Conservation (phyloP, 768 basidiomycete genomes). For the Termitomyces sp. region DNA sequence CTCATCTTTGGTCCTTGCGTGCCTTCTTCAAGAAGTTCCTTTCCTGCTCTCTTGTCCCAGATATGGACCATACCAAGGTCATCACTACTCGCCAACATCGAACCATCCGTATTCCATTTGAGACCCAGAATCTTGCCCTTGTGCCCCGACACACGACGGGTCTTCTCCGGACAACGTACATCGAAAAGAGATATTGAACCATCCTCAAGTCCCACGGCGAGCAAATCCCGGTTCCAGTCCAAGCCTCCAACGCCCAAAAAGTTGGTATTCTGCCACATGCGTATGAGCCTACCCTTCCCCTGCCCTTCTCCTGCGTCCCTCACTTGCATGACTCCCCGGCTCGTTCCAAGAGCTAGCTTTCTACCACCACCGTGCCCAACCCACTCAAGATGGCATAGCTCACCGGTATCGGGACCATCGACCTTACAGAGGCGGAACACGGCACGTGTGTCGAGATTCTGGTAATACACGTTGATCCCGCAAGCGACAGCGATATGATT, state of each 20-base stretch:
- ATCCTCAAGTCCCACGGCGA: constrained; percentile 58
- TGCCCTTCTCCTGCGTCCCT: constrained; percentile 39
- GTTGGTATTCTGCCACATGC: constrained; percentile 34
- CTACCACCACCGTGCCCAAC: constrained; percentile 32
- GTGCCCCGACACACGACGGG: constrained; percentile 35
- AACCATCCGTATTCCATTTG: constrained; percentile 70
- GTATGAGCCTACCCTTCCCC: constrained; percentile 28
- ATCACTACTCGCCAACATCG: constrained; percentile 78
- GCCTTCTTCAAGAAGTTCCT: constrained; percentile 21
- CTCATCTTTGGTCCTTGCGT: constrained; percentile 63
- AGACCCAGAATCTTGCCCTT: constrained; percentile 72
- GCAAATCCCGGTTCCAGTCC: constrained; percentile 54
- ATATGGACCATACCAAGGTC: constrained; percentile 83
- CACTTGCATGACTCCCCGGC: constrained; percentile 42
- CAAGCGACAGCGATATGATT: constrained; percentile 64
- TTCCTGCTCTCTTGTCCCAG: constrained; percentile 58
- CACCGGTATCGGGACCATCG: constrained; percentile 21
- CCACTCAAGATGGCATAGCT: constrained; percentile 48
- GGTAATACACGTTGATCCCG: constrained; percentile 52
- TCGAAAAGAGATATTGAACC: constrained; percentile 66
- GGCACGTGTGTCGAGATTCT: constrained; percentile 49
- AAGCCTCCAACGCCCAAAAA: constrained; percentile 24
- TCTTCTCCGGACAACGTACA: constrained; percentile 37
- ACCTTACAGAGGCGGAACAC: constrained; percentile 47
- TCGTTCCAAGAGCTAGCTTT: constrained; percentile 47